Conservation (phyloP, 441 rosid species). For the Aquilaria agallochum region DNA sequence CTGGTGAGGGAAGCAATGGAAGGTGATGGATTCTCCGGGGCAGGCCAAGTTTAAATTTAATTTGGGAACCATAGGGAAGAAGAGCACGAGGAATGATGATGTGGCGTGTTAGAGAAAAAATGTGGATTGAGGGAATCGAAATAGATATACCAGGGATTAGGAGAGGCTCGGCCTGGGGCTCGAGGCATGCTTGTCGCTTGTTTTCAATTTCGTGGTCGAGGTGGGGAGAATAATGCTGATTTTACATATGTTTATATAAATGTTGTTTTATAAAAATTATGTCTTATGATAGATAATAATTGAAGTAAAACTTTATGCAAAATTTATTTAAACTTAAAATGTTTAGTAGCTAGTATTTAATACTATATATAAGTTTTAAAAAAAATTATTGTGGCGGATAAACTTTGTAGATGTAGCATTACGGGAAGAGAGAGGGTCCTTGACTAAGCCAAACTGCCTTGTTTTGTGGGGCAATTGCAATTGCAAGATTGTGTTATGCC, state of each 20-base stretch:
- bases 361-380: too few species aligned
- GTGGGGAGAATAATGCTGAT: background rate
- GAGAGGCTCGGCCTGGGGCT: constrained; percentile 22
- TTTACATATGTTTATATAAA: background rate
- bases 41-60: too few species aligned
- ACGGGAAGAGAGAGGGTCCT: too few species aligned
- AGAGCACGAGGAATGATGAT: constrained; percentile 62
- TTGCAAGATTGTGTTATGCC: constrained; percentile 2
- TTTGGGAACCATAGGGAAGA: constrained; percentile 2
- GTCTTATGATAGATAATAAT: too few species aligned
- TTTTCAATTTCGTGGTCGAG: constrained; percentile 12
- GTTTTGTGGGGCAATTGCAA: constrained; percentile 17
- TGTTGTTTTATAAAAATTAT: too few species aligned
- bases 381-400: too few species aligned
- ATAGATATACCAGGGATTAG: constrained; percentile 19
- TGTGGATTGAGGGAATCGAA: constrained; percentile 28
- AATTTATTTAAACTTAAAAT: too few species aligned
- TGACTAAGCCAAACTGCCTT: background rate
- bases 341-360: too few species aligned
- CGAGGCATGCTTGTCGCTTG: constrained; percentile 28
- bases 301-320: too few species aligned
- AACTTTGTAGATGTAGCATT: too few species aligned
- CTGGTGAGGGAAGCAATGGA: too few species aligned
- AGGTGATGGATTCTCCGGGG: too few species aligned
- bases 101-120: constrained; percentile 22